Conservation (phyloP, 2,329 filamentous ascomycete species). For the Pezicula radicicola region DNA sequence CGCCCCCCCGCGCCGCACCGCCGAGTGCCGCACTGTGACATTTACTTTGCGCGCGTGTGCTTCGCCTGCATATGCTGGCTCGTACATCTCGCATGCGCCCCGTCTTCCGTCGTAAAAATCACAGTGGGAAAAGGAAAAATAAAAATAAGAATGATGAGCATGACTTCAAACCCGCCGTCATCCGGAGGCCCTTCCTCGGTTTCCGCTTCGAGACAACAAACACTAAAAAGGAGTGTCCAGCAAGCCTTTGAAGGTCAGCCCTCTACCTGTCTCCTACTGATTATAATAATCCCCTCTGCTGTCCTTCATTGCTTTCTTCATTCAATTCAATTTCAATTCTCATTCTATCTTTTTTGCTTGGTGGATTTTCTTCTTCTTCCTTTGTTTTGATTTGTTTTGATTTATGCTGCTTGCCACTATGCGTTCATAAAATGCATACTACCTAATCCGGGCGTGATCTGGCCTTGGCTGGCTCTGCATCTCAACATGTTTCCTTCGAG, state of each 20-base stretch:
- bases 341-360: conserved; percentile 7
- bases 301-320: conserved; percentile 1
- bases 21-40: no score
- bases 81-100: no score
- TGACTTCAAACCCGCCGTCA: conserved; percentile 29
- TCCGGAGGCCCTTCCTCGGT: conserved; percentile 27
- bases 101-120: no score
- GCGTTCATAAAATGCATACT: conserved; percentile 3
- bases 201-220: conserved; percentile 36
- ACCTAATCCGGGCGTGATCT: conserved; percentile 5
- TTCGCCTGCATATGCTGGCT: no score
- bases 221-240: conserved; percentile 57
- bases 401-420: conserved; percentile 3
- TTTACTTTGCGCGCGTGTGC: no score
- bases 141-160: conserved; percentile 5
- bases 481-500: conserved; percentile 24
- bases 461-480: conserved; percentile 5
- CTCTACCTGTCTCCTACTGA: conserved; percentile 8
- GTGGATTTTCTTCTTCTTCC: conserved; percentile 5
- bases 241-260: conserved; percentile 55
- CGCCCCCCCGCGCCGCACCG: no score
- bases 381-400: conserved; percentile 11
- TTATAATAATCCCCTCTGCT: conserved; percentile 9
- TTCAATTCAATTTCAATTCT: conserved; percentile 12
- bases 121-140: no score